These are phyloP conservation scores for Fraxinus paxiana DNA, from an alignment of 305 asterid species.

Conservation along the genomic window DNA sequence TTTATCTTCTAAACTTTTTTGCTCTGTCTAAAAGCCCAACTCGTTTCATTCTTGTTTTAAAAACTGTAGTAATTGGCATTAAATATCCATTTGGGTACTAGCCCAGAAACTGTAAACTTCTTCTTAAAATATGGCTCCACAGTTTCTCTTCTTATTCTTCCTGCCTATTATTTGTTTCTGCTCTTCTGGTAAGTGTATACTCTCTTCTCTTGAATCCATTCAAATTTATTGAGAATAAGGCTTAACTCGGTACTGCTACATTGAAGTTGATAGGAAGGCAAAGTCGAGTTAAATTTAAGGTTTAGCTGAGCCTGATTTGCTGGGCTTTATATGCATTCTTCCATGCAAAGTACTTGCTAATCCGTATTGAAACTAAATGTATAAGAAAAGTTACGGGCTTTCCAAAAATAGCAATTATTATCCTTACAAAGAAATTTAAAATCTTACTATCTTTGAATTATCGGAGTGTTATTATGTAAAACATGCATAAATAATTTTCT, in stretches of 20 bases:
- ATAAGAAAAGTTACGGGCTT: not conserved
- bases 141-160: constrained; percentile 32
- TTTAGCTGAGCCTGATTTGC: not conserved
- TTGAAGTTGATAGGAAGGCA: not conserved
- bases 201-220: not conserved
- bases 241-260: not conserved
- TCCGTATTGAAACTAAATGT: not conserved
- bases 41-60: constrained; percentile 15
- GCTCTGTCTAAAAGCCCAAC: constrained; percentile 18
- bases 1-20: not conserved
- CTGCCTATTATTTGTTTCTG: constrained; percentile 35
- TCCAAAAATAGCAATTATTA: not conserved
- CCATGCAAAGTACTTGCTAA: not conserved
- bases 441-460: not conserved
- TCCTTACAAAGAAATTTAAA: not conserved
- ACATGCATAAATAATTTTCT: not conserved
- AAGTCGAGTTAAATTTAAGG: not conserved
- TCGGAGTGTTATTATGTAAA: not conserved
- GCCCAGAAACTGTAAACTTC: not conserved
- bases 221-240: not conserved
- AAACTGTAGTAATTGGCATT: constrained; percentile 9
- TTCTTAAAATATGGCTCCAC: constrained; percentile 37
- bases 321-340: not conserved
- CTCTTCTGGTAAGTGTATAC: constrained; percentile 43
- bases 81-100: constrained; percentile 14